Evolutionary conservation across 306 rosid genomes (phyloP), one percentile per base, ranked within the genome.

Genomic region (Dicorynia guianensis): DNA sequence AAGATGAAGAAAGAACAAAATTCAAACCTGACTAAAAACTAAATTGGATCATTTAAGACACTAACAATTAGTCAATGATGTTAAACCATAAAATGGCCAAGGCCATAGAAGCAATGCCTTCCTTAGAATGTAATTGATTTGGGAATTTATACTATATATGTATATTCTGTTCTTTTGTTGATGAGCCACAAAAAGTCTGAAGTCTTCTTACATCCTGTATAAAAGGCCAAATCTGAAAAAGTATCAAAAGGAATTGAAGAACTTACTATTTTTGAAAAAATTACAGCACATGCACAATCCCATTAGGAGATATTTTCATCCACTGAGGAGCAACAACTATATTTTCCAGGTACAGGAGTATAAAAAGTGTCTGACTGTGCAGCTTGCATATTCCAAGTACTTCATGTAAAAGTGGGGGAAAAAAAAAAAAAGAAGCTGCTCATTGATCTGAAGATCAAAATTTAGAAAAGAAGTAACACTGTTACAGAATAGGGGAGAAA

Each of bases 371-470:
- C 35, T 15, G 76, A 46, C 13, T 52, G 77, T 63, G 62, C 42
- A 57, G 46, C 63, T 66, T 20, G 25, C 30, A 34, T 36, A 19
- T 46, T 49, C 53, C 74, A 72, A 56, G 55, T 13, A 56, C 53
- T 42, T 4, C 2, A 69, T 55, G 69, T 8, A 30, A 73, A 60
- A 80, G 79, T 65, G n/a, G n/a, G n/a, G n/a, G n/a, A n/a, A n/a
- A n/a, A n/a, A 56, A 76, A 70, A 81, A 25, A 25, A 25, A 56
- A 70, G 56, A 81, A 48, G 66, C 42, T 70, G 57, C 50, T 5
- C 18, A 30, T 12, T 52, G 72, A 68, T 42, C 14, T 43, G 61
- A 66, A 58, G 14, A 75, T 35, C 15, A 57, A 67, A 65, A 36
- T 38, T 8, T 33, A 15, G 57, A 59, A 30, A 7, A 64, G 11